Percentiles rank a stretch among this genome's conserved stretches.
phyloP scores from a whole-genome alignment of 2,329 filamentous ascomycete genomes.

The Lachnellula subtilissima region DNA sequence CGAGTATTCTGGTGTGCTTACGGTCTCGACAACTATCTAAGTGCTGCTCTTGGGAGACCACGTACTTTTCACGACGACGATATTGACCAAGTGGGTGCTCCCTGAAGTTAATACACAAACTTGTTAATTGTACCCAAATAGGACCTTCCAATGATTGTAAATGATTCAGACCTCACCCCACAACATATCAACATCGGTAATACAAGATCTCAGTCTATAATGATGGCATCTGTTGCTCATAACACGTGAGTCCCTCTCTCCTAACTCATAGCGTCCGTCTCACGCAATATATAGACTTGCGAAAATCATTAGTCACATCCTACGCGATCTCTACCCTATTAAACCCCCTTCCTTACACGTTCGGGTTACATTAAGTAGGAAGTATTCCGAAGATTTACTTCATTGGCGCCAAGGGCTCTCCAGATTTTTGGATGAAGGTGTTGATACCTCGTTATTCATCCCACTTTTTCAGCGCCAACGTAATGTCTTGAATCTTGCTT shows the following conservation, averaged over 20 bases:
- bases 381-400: slow-evolving; percentile 38
- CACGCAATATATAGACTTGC: slow-evolving; percentile 31
- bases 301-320: slow-evolving; percentile 39
- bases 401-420: slow-evolving; percentile 43
- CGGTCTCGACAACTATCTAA: slow-evolving; percentile 59
- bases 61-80: slow-evolving; percentile 59
- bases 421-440: slow-evolving; percentile 38
- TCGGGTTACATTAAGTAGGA: slow-evolving; percentile 36
- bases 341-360: slow-evolving; percentile 25
- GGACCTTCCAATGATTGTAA: slow-evolving; percentile 48
- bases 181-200: slow-evolving; percentile 25
- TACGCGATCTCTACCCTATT: slow-evolving; percentile 41
- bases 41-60: slow-evolving; percentile 56
- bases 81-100: slow-evolving; percentile 46
- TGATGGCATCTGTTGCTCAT: slow-evolving; percentile 43
- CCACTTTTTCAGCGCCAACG: slow-evolving; percentile 44
- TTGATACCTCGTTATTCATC: slow-evolving; percentile 41
- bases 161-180: slow-evolving; percentile 45
- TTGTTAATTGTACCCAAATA: neutral
- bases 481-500: slow-evolving; percentile 34
- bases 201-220: slow-evolving; percentile 33
- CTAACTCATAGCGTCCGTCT: neutral
- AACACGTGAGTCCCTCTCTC: slow-evolving; percentile 29
- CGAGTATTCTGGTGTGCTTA: slow-evolving; percentile 63
- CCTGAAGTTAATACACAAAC: neutral